phyloP scores from a whole-genome alignment of 208 protist genomes.

The Tritrichomonas foetus region DNA sequence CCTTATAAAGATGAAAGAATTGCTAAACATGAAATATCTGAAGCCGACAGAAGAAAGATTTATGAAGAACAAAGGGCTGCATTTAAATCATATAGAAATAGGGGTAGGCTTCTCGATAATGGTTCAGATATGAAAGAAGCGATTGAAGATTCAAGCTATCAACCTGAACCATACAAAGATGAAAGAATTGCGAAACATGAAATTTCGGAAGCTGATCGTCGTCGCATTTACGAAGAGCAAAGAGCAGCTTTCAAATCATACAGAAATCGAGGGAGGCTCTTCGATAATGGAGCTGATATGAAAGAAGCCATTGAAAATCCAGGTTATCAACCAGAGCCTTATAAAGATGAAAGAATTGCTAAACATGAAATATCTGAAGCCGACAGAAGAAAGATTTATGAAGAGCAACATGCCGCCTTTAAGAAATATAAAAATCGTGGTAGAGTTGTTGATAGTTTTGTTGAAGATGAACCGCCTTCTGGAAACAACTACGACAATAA shows the following conservation, averaged over 20 bases:
- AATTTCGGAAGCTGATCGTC: neutral
- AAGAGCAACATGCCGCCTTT: neutral
- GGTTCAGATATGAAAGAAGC: neutral
- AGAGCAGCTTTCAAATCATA: neutral
- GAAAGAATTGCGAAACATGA: neutral
- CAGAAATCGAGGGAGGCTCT: neutral
- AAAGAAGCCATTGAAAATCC: neutral
- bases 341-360: neutral
- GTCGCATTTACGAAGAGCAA: neutral
- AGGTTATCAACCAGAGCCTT: neutral
- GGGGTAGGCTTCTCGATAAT: neutral
- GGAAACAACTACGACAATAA: neutral
- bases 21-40: neutral
- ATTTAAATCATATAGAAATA: neutral
- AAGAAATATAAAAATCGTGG: too few relatives aligned
- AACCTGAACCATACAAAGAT: neutral
- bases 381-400: neutral
- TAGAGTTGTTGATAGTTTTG: neutral
- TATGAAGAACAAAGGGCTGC: neutral
- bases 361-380: constrained; percentile 4
- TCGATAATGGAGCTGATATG: neutral
- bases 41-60: neutral
- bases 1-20: neutral
- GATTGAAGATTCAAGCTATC: neutral
- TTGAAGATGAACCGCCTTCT: neutral